Base-by-base conservation (phyloP, 768 basidiomycete genomes). In the Mycena leptocephala region DNA sequence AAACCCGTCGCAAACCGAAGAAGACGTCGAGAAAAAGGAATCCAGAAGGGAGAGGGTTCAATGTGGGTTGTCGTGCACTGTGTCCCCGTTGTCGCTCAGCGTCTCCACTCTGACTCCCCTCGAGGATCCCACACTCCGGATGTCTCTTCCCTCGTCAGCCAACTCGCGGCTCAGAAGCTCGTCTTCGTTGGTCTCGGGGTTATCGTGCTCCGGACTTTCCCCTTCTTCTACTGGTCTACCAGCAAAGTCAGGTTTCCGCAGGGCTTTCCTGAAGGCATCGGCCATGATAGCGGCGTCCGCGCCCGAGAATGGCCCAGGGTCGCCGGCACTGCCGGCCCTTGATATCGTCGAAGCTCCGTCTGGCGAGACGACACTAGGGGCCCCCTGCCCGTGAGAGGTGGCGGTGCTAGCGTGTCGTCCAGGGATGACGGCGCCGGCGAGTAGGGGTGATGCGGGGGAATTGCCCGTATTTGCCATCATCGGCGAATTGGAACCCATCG, bases 281-380 rank as follows among this genome's bases (percentile, higher is more conserved):
- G 96, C 96, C 92, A 97, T 95, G 82, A 97, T 95, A 46, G 95
- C 95, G 67, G 97, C 97, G 84, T 98, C 96, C 26, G 94, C 93
- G 24, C 92, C 93, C 56, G 93, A 94, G 85, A 97, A 94, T 13
- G 93, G 94, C 14, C 91, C 95, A 53, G 91, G 87, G 68, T 93
- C 93, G 67, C 92, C 91, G 59, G 89, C 87, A 48, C 91, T 92
- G 46, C 90, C 90, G 11, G 89, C 83, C 61, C 90, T 88, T 35
- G 93, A 94, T 59, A 93, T 91, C 9, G 92, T 93, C 59, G 95
- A 96, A 61, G 92, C 94, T 20, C 92, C 95, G 81, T 96, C 95
- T 74, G 91, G 91, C n/a, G 89, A 87, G 20, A 90, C 88, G 61
- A 89, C 83, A 74, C 87, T 87, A 10, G 84, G 87, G 67, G 87